Percentiles rank a stretch among this genome's conserved stretches.
phyloP scores from a whole-genome alignment of 805 yeast species.

The Metschnikowia drakensbergensis region DNA sequence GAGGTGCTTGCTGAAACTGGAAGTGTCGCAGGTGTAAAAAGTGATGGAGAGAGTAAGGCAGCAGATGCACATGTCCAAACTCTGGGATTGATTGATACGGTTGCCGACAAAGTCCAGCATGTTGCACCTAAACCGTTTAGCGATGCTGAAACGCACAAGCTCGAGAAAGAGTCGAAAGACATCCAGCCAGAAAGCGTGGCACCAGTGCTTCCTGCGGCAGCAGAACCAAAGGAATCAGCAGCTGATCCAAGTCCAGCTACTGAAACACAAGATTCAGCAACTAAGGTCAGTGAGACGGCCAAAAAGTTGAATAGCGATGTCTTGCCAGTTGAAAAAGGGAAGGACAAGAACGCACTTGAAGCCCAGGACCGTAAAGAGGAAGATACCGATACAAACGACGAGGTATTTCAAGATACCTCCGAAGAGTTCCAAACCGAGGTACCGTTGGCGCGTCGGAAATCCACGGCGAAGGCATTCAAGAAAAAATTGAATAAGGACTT shows the following conservation, averaged over 20 bases:
- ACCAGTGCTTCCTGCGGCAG: too few relatives aligned
- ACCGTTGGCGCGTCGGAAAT: constrained; percentile 23
- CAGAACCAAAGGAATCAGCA: not conserved
- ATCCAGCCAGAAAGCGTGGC: too few relatives aligned
- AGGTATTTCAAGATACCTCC: constrained; percentile 1
- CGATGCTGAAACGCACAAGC: not conserved
- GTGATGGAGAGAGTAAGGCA: not conserved
- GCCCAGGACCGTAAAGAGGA: not conserved
- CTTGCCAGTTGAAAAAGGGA: not conserved
- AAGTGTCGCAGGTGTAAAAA: not conserved
- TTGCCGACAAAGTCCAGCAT: too few relatives aligned
- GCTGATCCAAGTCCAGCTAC: too few relatives aligned
- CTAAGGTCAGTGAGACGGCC: not conserved
- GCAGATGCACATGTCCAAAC: not conserved
- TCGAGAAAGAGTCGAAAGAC: not conserved
- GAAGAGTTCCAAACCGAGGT: constrained; percentile 18
- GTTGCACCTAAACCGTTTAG: not conserved
- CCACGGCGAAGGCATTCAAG: constrained; percentile 34
- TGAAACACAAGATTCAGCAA: too few relatives aligned
- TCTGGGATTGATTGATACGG: not conserved
- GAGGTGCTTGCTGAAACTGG: too few relatives aligned
- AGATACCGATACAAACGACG: not conserved
- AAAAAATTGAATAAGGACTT: constrained; percentile 31
- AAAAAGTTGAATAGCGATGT: not conserved
- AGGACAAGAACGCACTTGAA: not conserved